Evolutionary conservation across 306 rosid species (phyloP), one percentile per base, ranked within the genome.

Genomic region (Dicorynia guianensis): DNA sequence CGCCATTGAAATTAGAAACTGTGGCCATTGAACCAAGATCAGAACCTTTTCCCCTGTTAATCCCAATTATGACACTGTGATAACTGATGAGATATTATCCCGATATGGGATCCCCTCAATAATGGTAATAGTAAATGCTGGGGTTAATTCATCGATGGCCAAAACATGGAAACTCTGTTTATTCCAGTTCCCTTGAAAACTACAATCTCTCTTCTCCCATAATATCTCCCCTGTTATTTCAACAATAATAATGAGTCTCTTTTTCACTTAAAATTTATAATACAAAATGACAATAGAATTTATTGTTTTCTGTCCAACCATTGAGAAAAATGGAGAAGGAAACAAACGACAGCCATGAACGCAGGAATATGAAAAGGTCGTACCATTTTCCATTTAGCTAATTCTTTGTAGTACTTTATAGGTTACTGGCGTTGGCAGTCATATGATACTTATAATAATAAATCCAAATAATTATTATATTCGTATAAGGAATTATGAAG

Each of bases 51-150:
- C 34, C 30, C 34, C 10, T 19, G 72, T 58, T 69, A 13, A 34
- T 17, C 33, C 74, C 67, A 71, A 39, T 62, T 71, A 79, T 71
- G 77, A 50, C 74, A 47, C 50, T 55, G 55, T 59, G 69, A 78
- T 54, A 67, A 42, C 30, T 25, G 30, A 25, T 25, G 30, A 1
- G 46, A 57, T 54, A 30, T 17, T 6, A 57, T 83, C 52, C 17
- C 50, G 63, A 60, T 66, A 71, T 64, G 80, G 80, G 88, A 46
- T 85, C 82, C 84, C 74, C 48, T 79, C 75, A 66, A 79, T 81
- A 52, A 76, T 79, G 71, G 6, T 69, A 63, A 64, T 59, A 39
- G 67, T 42, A 53, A 8, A 43, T 42, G 72, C 30, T 35, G 2
- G 5, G 17, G 35, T 25, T 9, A n/a, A 4, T 57, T 18, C 48